These are phyloP conservation scores for Psilocybe subaeruginosa DNA, from an alignment of 768 basidiomycete genomes.

Conservation along the genomic window DNA sequence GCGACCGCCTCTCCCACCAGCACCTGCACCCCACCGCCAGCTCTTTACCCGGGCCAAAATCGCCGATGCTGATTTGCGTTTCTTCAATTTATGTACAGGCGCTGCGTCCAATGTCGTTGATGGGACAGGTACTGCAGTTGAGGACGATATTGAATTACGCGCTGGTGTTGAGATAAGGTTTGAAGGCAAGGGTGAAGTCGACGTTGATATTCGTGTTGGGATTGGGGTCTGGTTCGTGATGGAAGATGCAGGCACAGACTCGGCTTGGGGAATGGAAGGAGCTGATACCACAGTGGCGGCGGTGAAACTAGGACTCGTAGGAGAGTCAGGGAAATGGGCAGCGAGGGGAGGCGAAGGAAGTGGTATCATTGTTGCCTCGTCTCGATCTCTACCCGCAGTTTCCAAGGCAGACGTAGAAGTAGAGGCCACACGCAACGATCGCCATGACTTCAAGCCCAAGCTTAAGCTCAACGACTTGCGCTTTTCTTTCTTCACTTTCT, in stretches of 20 bases:
- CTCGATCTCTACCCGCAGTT: background rate
- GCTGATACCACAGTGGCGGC: too few species aligned
- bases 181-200: background rate
- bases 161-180: background rate
- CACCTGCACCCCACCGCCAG: conserved; percentile 4
- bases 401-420: background rate
- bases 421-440: background rate
- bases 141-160: background rate
- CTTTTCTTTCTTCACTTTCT: background rate
- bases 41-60: conserved; percentile 5
- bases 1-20: background rate
- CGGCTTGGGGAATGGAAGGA: background rate
- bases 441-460: background rate
- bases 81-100: background rate
- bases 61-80: conserved; percentile 6
- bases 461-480: conserved; percentile 1
- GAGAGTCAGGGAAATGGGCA: background rate
- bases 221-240: too few species aligned
- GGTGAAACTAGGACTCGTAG: background rate
- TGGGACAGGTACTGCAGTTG: background rate
- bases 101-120: background rate
- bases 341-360: background rate
- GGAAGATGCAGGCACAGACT: too few species aligned
- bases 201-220: background rate
- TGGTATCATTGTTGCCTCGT: background rate